These are phyloP conservation scores for Cucumis hystrix DNA, from an alignment of 306 rosid species.

Conservation along the genomic window DNA sequence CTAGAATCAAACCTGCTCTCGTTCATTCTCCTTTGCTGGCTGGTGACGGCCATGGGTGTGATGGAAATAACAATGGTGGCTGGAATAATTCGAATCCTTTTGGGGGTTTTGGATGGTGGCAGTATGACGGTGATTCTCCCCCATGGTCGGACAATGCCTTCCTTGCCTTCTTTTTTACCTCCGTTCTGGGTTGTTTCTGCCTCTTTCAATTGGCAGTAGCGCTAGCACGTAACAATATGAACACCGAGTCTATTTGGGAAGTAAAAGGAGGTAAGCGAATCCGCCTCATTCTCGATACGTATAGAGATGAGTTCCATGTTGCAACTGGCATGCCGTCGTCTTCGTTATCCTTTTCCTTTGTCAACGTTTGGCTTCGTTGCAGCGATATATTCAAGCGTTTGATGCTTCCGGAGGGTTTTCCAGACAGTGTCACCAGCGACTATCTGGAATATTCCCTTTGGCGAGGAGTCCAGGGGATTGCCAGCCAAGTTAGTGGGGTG, in stretches of 20 bases:
- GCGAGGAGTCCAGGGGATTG: constrained; percentile 93
- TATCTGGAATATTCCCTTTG: constrained; percentile 77
- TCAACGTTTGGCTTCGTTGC: constrained; percentile 26
- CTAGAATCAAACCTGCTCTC: constrained; percentile 6
- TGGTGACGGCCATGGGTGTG: constrained; percentile 8
- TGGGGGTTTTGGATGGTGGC: constrained; percentile 24
- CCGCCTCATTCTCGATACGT: constrained; percentile 29
- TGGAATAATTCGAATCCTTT: constrained; percentile 34
- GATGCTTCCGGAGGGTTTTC: constrained; percentile 93
- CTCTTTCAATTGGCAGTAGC: constrained; percentile 47
- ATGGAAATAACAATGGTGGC: constrained; percentile 18
- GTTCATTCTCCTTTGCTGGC: constrained; percentile 10
- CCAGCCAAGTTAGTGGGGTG: constrained; percentile 79
- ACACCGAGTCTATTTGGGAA: constrained; percentile 37
- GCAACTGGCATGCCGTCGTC: constrained; percentile 14
- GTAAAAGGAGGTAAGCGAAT: constrained; percentile 72
- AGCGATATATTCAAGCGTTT: constrained; percentile 32
- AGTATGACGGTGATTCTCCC: neutral
- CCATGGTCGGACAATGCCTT: constrained; percentile 14
- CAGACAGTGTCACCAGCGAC: constrained; percentile 67
- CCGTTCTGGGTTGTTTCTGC: constrained; percentile 29
- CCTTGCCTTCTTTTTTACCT: constrained; percentile 24
- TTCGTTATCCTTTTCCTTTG: constrained; percentile 11
- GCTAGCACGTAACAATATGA: constrained; percentile 19
- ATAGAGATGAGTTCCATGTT: constrained; percentile 34